Conservation (phyloP, 2,329 filamentous ascomycete species). For the Ceratocystiopsis sp. region DNA sequence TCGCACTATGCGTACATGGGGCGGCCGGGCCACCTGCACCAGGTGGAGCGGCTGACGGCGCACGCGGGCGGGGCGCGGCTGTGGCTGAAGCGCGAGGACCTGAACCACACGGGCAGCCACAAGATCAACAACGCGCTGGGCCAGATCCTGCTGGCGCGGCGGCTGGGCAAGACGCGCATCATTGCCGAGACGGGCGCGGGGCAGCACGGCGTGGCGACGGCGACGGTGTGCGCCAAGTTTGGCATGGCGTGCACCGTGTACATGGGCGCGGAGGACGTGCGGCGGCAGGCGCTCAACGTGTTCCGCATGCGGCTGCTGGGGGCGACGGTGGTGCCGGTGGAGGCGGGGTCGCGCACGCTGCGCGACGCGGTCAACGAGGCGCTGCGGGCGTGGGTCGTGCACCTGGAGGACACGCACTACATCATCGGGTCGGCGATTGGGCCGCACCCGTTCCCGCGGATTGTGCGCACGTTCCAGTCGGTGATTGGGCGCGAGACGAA, state of each 20-base stretch:
- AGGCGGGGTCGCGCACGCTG: slow-evolving; percentile 70
- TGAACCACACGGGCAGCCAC: slow-evolving; percentile 95
- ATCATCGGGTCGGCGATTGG: slow-evolving; percentile 96
- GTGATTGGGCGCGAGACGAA: slow-evolving; percentile 94
- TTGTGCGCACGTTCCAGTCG: slow-evolving; percentile 92
- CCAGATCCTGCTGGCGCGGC: slow-evolving; percentile 70
- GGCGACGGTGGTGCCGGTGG: slow-evolving; percentile 80
- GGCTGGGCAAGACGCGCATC: slow-evolving; percentile 88
- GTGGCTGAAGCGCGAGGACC: slow-evolving; percentile 93
- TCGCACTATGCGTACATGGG: slow-evolving; percentile 97
- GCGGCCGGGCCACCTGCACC: slow-evolving; percentile 76
- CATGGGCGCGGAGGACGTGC: slow-evolving; percentile 96
- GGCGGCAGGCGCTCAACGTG: slow-evolving; percentile 89
- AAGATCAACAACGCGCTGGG: slow-evolving; percentile 99
- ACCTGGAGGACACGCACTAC: slow-evolving; percentile 90
- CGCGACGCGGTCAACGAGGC: slow-evolving; percentile 91
- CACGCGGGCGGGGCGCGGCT: slow-evolving; percentile 85
- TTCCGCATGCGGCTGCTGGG: slow-evolving; percentile 97
- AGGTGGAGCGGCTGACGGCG: slow-evolving; percentile 75
- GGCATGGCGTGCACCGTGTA: slow-evolving; percentile 96
- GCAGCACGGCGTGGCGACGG: slow-evolving; percentile 94
- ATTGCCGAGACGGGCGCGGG: slow-evolving; percentile 96
- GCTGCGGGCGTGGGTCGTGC: slow-evolving; percentile 80
- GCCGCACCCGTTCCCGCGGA: slow-evolving; percentile 93
- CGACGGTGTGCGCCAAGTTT: slow-evolving; percentile 94